Evolutionary conservation across 495 filamentous ascomycete genomes (phyloP), one percentile per base, ranked within the genome.

Genomic region (Aspergillus leporis): DNA sequence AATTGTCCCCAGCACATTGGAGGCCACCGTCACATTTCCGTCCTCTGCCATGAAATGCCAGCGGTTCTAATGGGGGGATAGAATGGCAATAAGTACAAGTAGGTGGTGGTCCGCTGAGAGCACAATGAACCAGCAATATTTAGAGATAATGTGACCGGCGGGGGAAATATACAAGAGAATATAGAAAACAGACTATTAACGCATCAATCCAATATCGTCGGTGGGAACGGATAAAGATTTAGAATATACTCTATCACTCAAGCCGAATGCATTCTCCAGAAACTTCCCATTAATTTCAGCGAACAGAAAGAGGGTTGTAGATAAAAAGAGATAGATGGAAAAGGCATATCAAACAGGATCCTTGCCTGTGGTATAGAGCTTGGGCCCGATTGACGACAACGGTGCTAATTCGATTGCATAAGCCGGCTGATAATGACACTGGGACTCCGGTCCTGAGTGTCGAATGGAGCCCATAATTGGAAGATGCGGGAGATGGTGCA

Each of bases 1-100:
- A 58, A 83, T 79, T 5, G 79, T 82, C 51, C 81, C 81, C 21
- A 83, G 72, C n/a, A 82, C 72, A 43, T 77, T 83, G 45, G 81
- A 79, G 9, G 81, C 71, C 13, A 78, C 54, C 16, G 80, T 80
- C 49, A 82, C 74, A 53, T 76, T 66, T 7, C 45, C 53, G 23
- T 53, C 62, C 25, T 54, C 58, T 0, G 66, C 61, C 74, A 76
- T 78, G 23, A n/a, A n/a, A 25, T 51, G 34, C 50, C 1, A 25
- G 36, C 2, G 13, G 40, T 49, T 56, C 10, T 14, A 49, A 55
- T 18, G 23, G 21, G 14, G 19, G 31, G 23, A 8, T n/a, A 19
- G 25, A 5, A n/a, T 21, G n/a, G 51, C 12, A 43, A n/a, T 43
- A 7, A 14, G 2, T 19, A 43, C 13, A 19, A 14, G 32, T 14